Base-by-base conservation (phyloP, 495 filamentous ascomycete genomes). In the Durotheca rogersii region DNA sequence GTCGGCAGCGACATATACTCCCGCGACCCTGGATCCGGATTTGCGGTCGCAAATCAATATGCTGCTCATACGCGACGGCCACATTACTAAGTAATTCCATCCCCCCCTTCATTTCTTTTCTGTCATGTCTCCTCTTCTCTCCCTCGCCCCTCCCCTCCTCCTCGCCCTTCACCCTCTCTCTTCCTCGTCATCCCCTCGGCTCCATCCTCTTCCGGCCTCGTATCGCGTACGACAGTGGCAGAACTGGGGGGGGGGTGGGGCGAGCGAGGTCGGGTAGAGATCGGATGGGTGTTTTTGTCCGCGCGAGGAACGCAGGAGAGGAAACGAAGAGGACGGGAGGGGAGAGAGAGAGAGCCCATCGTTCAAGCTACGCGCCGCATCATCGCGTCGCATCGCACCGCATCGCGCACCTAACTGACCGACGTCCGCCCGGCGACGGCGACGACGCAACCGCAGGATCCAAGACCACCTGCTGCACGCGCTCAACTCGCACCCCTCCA, bases 401-500 rank as follows among this genome's bases (percentile, higher is more conserved):
- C n/a, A n/a, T n/a, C n/a, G n/a, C n/a, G n/a, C n/a, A n/a, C n/a
- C n/a, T n/a, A n/a, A n/a, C n/a, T n/a, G n/a, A n/a, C n/a, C n/a
- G n/a, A n/a, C n/a, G n/a, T n/a, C n/a, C n/a, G n/a, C n/a, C n/a
- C n/a, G n/a, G n/a, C n/a, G n/a, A n/a, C n/a, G n/a, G n/a, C n/a
- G n/a, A n/a, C n/a, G n/a, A n/a, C n/a, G n/a, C n/a, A n/a, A n/a
- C 7, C 33, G 10, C 53, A 81, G 78, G 57, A 81, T 81, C 51
- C 77, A 81, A 66, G 76, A 80, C n/a, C 61, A 68, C 39, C 71
- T 81, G 58, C 68, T 78, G 4, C 76, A 80, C 65, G 61, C 72
- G 12, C 76, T 80, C 40, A 62, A 80, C 61, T 54, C 76, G 4
- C 64, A 75, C 61, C 55, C 60, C 12, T 64, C 72, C 52, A 80